Percentiles rank a stretch among this genome's conserved stretches.
phyloP scores from a whole-genome alignment of 352 stramenopile genomes.

The Phytophthora kernoviae region DNA sequence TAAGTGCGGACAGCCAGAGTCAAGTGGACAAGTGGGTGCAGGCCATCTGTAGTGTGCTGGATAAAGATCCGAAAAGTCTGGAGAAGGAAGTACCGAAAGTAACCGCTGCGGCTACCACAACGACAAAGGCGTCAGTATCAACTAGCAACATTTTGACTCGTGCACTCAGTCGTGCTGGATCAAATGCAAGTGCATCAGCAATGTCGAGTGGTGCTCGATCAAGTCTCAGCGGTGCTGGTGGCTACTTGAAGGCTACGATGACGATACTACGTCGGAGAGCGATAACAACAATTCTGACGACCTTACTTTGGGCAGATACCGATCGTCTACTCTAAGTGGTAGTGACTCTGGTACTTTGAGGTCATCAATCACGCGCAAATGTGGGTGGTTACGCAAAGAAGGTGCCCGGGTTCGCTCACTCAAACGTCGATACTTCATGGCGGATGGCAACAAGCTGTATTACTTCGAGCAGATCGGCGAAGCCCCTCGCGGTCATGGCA shows the following conservation, averaged over 20 bases:
- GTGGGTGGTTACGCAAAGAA: constrained; percentile 85
- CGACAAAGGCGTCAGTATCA: neutral
- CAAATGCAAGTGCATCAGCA: constrained; percentile 22
- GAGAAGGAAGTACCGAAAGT: constrained; percentile 22
- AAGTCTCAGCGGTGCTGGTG: constrained; percentile 24
- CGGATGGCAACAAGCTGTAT: constrained; percentile 53
- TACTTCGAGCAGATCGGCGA: constrained; percentile 72
- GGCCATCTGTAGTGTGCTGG: constrained; percentile 59
- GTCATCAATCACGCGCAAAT: constrained; percentile 41
- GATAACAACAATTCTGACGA: constrained; percentile 17
- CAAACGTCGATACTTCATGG: constrained; percentile 82
- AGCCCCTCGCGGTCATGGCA: constrained; percentile 53
- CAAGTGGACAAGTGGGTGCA: constrained; percentile 68
- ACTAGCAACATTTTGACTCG: constrained; percentile 30
- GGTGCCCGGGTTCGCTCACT: constrained; percentile 70
- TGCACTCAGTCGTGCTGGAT: constrained; percentile 38
- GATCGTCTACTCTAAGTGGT: constrained; percentile 12
- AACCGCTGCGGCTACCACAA: neutral
- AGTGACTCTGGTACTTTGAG: constrained; percentile 7
- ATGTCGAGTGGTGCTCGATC: constrained; percentile 15
- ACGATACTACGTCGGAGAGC: constrained; percentile 7
- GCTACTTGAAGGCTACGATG: constrained; percentile 32
- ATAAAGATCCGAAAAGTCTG: constrained; percentile 42
- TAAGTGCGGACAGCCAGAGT: constrained; percentile 60
- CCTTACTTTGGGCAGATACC: constrained; percentile 14